Evolutionary conservation across 1,284 basidiomycete genomes (phyloP).

Genomic region (Rhodotorula sp.): DNA sequence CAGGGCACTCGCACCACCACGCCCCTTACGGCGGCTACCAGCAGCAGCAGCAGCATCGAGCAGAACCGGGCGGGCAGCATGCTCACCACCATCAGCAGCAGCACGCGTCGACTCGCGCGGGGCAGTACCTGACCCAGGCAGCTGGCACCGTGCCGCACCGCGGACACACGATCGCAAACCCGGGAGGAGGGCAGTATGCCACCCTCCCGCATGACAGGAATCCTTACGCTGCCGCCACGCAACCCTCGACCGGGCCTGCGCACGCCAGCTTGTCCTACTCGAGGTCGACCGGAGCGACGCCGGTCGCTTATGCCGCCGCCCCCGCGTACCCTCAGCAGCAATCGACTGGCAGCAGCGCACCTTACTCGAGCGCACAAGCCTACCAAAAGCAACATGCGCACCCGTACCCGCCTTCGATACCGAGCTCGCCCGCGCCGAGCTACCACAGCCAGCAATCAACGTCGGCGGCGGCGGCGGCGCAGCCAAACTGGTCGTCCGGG

Average conservation of each 20-base stretch:
- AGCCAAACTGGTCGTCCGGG: not conserved
- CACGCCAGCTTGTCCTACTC: conserved; percentile 1
- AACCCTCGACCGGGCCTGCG: not conserved
- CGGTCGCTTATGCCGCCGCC: not conserved
- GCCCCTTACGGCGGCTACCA: conserved; percentile 42
- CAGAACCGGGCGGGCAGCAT: not conserved
- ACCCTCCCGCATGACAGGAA: not conserved
- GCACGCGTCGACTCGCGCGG: conserved; percentile 2
- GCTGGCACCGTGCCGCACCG: not conserved
- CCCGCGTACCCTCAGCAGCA: not conserved
- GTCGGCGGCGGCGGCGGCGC: not conserved
- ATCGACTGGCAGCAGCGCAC: not conserved
- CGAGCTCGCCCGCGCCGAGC: not conserved
- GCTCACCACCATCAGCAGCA: not conserved
- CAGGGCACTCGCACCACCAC: conserved; percentile 45
- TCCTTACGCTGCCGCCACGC: not conserved
- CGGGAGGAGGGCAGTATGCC: not conserved
- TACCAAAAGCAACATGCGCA: not conserved
- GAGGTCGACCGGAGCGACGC: not conserved
- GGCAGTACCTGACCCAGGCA: not conserved
- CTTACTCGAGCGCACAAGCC: conserved; percentile 3
- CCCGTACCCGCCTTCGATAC: not conserved
- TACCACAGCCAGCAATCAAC: conserved; percentile 6
- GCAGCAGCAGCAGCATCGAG: conserved; percentile 1
- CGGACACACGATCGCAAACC: not conserved